Base-by-base conservation (phyloP, 2,329 filamentous ascomycete species). In the Nannizziopsis arthrosporioides region DNA sequence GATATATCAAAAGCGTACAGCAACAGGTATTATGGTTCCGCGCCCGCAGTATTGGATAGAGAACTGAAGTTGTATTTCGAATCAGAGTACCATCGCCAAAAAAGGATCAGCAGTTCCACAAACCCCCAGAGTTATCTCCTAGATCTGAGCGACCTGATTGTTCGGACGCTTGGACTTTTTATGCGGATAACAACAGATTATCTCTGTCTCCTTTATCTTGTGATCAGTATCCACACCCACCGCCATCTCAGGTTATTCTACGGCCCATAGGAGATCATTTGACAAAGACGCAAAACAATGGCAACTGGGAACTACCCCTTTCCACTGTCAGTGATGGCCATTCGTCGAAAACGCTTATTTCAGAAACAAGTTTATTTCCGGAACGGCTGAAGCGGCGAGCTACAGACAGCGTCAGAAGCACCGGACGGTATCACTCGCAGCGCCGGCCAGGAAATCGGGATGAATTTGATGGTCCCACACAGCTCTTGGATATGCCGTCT, bases 401-500 rank as follows among this genome's bases (percentile, higher is more conserved):
- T 46, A 53, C 57, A 15, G 65, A 66, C 44, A 60, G 57, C 38
- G 47, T 56, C 49, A 63, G 61, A 51, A 57, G 56, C 53, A 56
- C 54, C 35, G 50, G 59, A 31, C 64, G 63, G 53, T 65, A 67
- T 51, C 59, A 64, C 50, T 64, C 68, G 36, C 81, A 85, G 61
- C 75, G 54, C 39, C 77, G 83, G 27, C 80, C 84, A 19, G 85
- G 83, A 37, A 89, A 89, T 68, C 77, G 86, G 52, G 86, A 93
- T 71, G 86, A 92, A 66, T 93, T 93, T 66, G 86, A 92, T 66
- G 86, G 86, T 2, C 85, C 86, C 7, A 84, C 88, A 57, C 86
- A 93, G 63, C 82, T 88, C 56, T 72, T 93, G 55, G 80, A 85
- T 54, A 77, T 80, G 40, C 85, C 85, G 35, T 74, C 81, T 17